Percentiles rank a stretch among this genome's conserved stretches.
phyloP scores from a whole-genome alignment of 805 yeast species.

The Barnettozyma botsteinii region DNA sequence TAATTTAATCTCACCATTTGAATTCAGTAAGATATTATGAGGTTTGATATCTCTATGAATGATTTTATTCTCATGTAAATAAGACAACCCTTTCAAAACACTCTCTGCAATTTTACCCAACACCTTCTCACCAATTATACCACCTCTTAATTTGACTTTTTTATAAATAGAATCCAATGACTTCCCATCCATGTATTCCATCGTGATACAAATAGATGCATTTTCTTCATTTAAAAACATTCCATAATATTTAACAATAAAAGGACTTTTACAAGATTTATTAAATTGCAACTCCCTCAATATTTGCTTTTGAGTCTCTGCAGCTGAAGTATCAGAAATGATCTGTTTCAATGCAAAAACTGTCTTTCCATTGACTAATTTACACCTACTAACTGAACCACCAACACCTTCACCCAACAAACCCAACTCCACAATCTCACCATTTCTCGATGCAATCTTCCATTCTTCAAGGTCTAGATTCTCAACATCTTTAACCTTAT shows the following conservation, averaged over 20 bases:
- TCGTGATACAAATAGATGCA: constrained; percentile 84
- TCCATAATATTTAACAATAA: constrained; percentile 89
- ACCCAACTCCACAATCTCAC: constrained; percentile 61
- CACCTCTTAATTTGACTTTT: constrained; percentile 64
- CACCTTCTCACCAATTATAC: constrained; percentile 88
- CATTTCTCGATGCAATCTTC: constrained; percentile 52
- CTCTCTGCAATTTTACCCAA: constrained; percentile 86
- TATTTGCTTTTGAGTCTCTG: constrained; percentile 80
- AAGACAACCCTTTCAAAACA: constrained; percentile 78
- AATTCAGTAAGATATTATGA: constrained; percentile 77
- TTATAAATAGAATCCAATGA: constrained; percentile 90
- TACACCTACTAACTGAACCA: constrained; percentile 82
- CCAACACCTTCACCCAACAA: constrained; percentile 92
- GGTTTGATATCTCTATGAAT: constrained; percentile 97
- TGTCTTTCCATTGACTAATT: constrained; percentile 47
- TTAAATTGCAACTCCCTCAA: constrained; percentile 88
- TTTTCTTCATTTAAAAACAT: constrained; percentile 74
- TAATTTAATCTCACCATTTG: constrained; percentile 75
- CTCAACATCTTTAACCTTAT: constrained; percentile 35
- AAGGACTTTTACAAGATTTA: constrained; percentile 71
- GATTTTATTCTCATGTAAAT: constrained; percentile 79
- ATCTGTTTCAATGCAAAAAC: constrained; percentile 75
- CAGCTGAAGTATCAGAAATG: constrained; percentile 52
- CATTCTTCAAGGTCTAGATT: constrained; percentile 71
- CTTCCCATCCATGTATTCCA: constrained; percentile 96